Conservation (phyloP, 78 protist genomes). For the Dictyostelium citrinum region DNA sequence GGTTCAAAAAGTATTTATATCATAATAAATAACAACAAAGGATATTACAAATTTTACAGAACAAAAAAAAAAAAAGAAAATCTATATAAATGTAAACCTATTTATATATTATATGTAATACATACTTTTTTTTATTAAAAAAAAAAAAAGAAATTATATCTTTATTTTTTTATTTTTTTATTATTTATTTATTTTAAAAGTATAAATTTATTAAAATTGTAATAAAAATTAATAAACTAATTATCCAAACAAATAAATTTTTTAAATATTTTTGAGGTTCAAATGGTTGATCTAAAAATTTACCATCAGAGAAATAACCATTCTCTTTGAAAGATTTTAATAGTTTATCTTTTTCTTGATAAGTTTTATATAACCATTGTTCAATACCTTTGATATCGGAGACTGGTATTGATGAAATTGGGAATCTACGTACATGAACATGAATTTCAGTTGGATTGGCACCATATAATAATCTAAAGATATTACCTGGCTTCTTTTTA, state of each 20-base stretch:
- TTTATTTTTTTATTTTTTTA: not conserved
- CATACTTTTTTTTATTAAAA: not conserved
- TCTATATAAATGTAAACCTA: not conserved
- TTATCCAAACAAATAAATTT: conserved; percentile 37
- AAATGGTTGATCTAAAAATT: not conserved
- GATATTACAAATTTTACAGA: not conserved
- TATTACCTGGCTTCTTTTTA: conserved; percentile 13
- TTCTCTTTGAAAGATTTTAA: conserved; percentile 12
- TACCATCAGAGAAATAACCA: conserved; percentile 33
- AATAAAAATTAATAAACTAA: conserved; percentile 1
- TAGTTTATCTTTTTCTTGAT: conserved; percentile 26
- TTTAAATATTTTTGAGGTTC: not conserved
- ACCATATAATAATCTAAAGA: conserved; percentile 24
- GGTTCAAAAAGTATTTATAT: conserved; percentile 41
- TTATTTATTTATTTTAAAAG: not conserved
- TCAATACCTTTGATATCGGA: not conserved
- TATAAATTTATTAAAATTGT: not conserved
- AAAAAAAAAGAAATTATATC: not conserved
- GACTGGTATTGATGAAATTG: not conserved
- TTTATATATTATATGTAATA: not conserved
- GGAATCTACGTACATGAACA: conserved; percentile 22
- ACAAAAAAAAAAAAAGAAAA: not conserved
- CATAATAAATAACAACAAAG: not conserved
- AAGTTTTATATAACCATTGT: conserved; percentile 34
- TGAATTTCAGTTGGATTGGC: conserved; percentile 34